phyloP scores from a whole-genome alignment of 2,329 filamentous ascomycete species.

The Trichophyton simii region DNA sequence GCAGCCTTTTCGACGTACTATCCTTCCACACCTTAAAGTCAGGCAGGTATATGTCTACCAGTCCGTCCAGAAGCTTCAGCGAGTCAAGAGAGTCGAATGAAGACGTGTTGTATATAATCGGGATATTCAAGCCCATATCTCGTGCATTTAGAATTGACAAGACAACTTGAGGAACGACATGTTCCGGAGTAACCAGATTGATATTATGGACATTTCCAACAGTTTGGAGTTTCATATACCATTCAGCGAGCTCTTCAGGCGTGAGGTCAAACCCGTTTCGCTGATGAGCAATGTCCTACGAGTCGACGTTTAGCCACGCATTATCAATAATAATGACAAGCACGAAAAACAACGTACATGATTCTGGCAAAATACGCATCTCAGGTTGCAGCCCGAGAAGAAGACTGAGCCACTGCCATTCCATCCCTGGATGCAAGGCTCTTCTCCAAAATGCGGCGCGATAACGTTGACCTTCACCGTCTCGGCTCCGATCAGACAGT shows the following conservation, averaged over 20 bases:
- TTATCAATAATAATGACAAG: not conserved
- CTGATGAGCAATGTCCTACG: constrained; percentile 61
- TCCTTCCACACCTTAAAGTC: constrained; percentile 75
- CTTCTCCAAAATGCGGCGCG: constrained; percentile 73
- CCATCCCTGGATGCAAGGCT: constrained; percentile 72
- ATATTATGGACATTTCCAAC: constrained; percentile 79
- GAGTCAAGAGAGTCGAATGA: constrained; percentile 66
- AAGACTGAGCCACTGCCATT: constrained; percentile 71
- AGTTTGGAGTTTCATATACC: constrained; percentile 72
- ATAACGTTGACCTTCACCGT: constrained; percentile 72
- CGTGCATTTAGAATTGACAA: constrained; percentile 62
- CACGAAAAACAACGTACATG: constrained; percentile 30
- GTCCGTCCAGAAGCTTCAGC: constrained; percentile 58
- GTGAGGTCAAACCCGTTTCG: constrained; percentile 69
- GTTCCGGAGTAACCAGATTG: constrained; percentile 76
- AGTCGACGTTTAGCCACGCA: not conserved
- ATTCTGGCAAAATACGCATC: constrained; percentile 68
- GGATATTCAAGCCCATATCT: constrained; percentile 55
- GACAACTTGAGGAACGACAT: constrained; percentile 72
- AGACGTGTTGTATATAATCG: constrained; percentile 76
- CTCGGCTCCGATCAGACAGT: constrained; percentile 62
- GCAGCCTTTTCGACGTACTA: constrained; percentile 52
- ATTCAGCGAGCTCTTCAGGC: constrained; percentile 64
- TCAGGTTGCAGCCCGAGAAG: constrained; percentile 63
- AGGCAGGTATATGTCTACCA: constrained; percentile 77